These are phyloP conservation scores for Biscogniauxia mediterranea DNA, from an alignment of 2,329 filamentous ascomycete genomes.

Conservation along the genomic window DNA sequence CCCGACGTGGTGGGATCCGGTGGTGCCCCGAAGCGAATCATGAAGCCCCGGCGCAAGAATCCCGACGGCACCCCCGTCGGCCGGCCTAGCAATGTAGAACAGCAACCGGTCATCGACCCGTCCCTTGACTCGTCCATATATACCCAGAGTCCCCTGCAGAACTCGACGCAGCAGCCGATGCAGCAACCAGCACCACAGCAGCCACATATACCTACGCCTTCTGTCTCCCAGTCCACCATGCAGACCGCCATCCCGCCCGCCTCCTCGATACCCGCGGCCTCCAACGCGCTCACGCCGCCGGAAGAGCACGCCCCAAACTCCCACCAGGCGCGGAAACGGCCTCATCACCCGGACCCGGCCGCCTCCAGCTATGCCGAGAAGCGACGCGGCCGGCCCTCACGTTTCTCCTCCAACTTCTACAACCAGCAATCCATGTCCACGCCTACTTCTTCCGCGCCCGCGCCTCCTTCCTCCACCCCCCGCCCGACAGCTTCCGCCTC, in stretches of 20 bases:
- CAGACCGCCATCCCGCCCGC: constrained; percentile 40
- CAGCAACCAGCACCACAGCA: constrained; percentile 18
- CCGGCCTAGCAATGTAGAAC: constrained; percentile 48
- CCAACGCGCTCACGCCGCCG: constrained; percentile 53
- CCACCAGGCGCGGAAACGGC: constrained; percentile 43
- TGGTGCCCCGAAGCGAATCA: constrained; percentile 58
- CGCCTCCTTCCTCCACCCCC: constrained; percentile 8
- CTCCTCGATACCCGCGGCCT: constrained; percentile 36
- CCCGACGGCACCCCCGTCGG: constrained; percentile 43
- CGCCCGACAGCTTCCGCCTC: neutral
- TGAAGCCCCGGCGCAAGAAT: constrained; percentile 51
- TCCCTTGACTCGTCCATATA: constrained; percentile 24
- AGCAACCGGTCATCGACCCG: constrained; percentile 39
- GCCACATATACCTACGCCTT: constrained; percentile 25
- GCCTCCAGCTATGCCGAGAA: constrained; percentile 22
- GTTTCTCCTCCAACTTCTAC: constrained; percentile 33
- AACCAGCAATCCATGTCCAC: constrained; percentile 28
- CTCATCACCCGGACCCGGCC: constrained; percentile 22
- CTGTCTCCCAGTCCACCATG: constrained; percentile 24
- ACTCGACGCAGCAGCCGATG: constrained; percentile 16
- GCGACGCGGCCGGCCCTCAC: constrained; percentile 33
- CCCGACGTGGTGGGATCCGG: constrained; percentile 60
- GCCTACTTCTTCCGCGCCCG: constrained; percentile 9
- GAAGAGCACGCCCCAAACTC: constrained; percentile 47
- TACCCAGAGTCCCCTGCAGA: constrained; percentile 22